These are phyloP conservation scores for Colletotrichum gigasporum DNA, from an alignment of 2,329 filamentous ascomycete genomes.

Conservation along the genomic window DNA sequence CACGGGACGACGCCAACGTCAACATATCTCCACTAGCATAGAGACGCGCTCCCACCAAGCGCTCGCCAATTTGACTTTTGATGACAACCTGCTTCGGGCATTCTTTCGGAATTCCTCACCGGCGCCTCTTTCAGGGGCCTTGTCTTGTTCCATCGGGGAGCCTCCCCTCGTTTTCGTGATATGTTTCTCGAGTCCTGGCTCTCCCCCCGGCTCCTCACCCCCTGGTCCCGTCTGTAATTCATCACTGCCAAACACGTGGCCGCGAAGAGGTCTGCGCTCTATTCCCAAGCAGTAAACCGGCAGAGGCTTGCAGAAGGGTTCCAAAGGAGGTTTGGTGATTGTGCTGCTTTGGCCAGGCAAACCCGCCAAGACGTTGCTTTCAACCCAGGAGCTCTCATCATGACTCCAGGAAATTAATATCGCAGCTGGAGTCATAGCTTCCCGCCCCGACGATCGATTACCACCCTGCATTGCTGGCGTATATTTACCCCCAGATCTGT, in stretches of 20 bases:
- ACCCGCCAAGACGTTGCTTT: conserved; percentile 20
- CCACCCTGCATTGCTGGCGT: conserved; percentile 5
- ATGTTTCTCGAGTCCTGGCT: conserved; percentile 17
- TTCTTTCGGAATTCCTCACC: neutral
- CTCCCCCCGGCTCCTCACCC: neutral
- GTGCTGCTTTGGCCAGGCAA: neutral
- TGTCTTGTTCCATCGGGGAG: neutral
- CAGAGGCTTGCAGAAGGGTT: neutral
- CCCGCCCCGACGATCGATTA: conserved; percentile 3
- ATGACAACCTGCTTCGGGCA: conserved; percentile 4
- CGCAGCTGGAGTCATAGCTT: conserved; percentile 8
- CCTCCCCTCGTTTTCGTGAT: conserved; percentile 1
- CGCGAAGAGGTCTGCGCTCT: neutral
- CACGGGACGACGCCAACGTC: neutral
- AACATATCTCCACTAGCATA: neutral
- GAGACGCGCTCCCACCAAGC: conserved; percentile 17
- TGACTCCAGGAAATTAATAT: conserved; percentile 24
- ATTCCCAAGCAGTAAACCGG: neutral
- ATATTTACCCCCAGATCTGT: conserved; percentile 23
- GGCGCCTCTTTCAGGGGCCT: neutral
- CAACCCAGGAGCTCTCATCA: conserved; percentile 3
- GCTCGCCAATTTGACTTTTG: conserved; percentile 10
- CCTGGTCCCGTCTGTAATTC: conserved; percentile 9
- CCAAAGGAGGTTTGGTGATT: neutral
- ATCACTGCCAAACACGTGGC: conserved; percentile 15